Conservation (phyloP, 225 moss, liverwort and hornwort genomes). For the Thuidium tamariscinum region DNA sequence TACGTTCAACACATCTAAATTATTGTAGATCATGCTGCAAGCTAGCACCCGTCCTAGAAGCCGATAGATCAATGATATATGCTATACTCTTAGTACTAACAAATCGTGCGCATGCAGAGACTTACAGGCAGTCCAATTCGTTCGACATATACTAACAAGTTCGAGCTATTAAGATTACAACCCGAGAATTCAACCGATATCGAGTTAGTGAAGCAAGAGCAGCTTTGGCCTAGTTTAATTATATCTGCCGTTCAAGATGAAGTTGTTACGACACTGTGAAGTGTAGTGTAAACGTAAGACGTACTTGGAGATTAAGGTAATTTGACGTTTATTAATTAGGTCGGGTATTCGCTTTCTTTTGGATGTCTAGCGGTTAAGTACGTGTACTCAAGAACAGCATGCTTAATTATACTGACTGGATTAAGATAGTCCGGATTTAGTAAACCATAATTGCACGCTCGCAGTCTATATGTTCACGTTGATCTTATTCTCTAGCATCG, state of each 20-base stretch:
- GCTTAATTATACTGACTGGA: neutral
- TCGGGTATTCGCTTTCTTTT: too few species aligned
- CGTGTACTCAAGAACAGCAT: neutral
- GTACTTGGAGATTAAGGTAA: neutral
- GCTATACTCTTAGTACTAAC: neutral
- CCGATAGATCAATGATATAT: neutral
- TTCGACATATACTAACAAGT: neutral
- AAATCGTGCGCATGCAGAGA: neutral
- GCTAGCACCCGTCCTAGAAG: neutral
- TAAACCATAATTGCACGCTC: neutral
- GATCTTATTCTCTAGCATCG: neutral
- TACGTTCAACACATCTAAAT: neutral
- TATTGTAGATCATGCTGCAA: neutral
- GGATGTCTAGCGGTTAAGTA: neutral
- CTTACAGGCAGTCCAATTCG: neutral
- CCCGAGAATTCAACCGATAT: too few species aligned
- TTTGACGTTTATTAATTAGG: neutral
- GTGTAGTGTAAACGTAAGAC: neutral
- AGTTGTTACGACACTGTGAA: neutral
- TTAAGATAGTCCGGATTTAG: neutral
- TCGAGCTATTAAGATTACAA: neutral
- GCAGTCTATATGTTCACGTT: neutral
- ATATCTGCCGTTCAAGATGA: neutral
- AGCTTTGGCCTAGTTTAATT: neutral
- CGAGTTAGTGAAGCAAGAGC: neutral